Evolutionary conservation across 306 rosid genomes (phyloP), one percentile per base, ranked within the genome.

Genomic region (Herpetospermum pedunculosum): DNA sequence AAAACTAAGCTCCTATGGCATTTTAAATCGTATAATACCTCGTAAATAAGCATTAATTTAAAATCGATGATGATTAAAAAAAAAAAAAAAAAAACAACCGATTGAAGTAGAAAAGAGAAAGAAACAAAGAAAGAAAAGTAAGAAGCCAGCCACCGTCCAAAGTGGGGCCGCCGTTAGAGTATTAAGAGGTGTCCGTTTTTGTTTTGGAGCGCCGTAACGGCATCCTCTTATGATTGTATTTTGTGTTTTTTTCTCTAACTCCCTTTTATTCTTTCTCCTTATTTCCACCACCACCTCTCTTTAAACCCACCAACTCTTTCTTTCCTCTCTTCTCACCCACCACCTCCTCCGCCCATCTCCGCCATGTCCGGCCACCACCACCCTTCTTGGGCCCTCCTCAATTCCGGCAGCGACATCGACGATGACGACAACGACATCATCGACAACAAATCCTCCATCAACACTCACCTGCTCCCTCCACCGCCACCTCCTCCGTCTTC

Each of bases 161-260:
- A 16, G 78, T 79, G 82, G 85, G 88, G 46, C 85, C 81, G 3
- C 37, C 1, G 16, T 50, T 70, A 8, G 32, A 46, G 73, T 47
- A 26, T 52, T 18, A 49, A 21, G 34, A 75, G 77, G 44, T 30
- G 55, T 81, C 79, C 77, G 80, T 85, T 87, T 80, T 81, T 73
- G 76, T 78, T 77, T 75, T 63, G 4, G 48, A 75, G 75, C 84
- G 30, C n/a, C 70, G 82, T 84, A 83, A 87, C 91, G 87, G 77
- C 85, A 59, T 73, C 38, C 4, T 47, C 75, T 79, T 68, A 83
- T 84, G 83, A 84, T 83, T 87, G 77, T 84, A 59, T 84, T 77
- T 82, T 87, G 85, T 64, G 74, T 11, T 58, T 12, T 12, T 72
- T 18, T 63, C 78, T 25, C 58, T 40, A 64, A 64, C 74, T 26